Base-by-base conservation (phyloP, 176 grass and related monocot species). In the Luzula sylvatica region DNA sequence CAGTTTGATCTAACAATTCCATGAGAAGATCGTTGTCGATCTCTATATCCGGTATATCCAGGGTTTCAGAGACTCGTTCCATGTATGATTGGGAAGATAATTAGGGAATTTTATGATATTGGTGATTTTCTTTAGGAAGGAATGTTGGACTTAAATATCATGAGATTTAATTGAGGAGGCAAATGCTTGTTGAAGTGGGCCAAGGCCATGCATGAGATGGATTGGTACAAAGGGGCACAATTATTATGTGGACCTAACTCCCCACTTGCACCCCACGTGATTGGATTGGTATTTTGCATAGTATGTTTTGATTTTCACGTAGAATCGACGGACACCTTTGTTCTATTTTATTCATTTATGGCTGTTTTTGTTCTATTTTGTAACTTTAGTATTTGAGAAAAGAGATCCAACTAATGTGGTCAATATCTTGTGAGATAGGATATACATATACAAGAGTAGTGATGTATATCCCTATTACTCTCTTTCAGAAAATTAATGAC, bases 1-100 rank as follows among this genome's bases (percentile, higher is more conserved):
- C n/a, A 2, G 73, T 65, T 8, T 45, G 63, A 20, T 83, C 68
- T 38, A 83, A 38, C 40, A 83, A 61, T 49, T 94, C 72, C 16
- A 60, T 16, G 49, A 87, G 72, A 15, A 87, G 23, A 23, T 56
- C 54, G 11, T 28, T 61, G 41, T 71, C 78, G 64, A 80, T 55
- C 60, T 74, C n/a, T n/a, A n/a, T n/a, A n/a, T n/a, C 79, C 24
- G 73, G 61, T 16, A 35, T 26, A 54, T 81, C 72, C 50, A 65
- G 57, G 35, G 26, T 21, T 46, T 19, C 56, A 13, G 23, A 28
- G 24, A 49, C 8, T 22, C 20, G 15, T 28, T 64, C 43, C 59
- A 64, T 64, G 25, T 14, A 64, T 48, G 8, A 15, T 32, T 64
- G 9, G 17, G 47, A 26, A 64, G 15, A 46, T 27, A 22, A 12